Percentiles rank a stretch among this genome's conserved stretches.
Conservation (phyloP, 176 grass and related monocot genomes). For the Secale cereale region DNA sequence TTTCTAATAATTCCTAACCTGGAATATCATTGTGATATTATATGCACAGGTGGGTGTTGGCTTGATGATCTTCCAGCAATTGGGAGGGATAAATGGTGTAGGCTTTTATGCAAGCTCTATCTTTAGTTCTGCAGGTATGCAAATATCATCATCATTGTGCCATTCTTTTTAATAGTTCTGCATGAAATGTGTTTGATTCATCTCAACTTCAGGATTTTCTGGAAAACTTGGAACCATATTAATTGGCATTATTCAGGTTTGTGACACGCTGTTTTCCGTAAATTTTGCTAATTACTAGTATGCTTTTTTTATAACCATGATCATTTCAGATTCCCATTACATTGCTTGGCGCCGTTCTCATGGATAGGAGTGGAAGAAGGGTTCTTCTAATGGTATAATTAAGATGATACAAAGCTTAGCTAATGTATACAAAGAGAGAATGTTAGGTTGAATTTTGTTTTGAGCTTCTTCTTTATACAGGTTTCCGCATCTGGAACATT, state of each 20-base stretch:
- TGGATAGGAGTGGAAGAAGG: conserved; percentile 78
- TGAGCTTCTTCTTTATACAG: conserved; percentile 44
- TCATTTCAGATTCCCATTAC: conserved; percentile 73
- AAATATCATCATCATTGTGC: background rate
- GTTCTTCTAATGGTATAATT: conserved; percentile 77
- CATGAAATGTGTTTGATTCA: conserved; percentile 18
- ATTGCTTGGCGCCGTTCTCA: conserved; percentile 61
- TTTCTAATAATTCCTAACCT: background rate
- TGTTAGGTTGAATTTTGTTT: conserved; percentile 23
- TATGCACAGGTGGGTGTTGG: conserved; percentile 56
- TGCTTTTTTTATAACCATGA: conserved; percentile 38
- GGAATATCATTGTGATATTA: conserved; percentile 1
- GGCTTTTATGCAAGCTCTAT: conserved; percentile 66
- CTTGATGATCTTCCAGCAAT: conserved; percentile 70
- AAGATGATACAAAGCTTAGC: conserved; percentile 25
- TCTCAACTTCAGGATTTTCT: conserved; percentile 53
- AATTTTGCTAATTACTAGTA: conserved; percentile 9
- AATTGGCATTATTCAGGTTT: conserved; percentile 69
- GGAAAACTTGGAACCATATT: conserved; percentile 60
- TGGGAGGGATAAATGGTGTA: conserved; percentile 70
- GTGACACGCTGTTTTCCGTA: conserved; percentile 1
- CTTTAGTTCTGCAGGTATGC: conserved; percentile 59
- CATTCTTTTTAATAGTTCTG: conserved; percentile 23
- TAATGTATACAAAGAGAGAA: conserved; percentile 25
- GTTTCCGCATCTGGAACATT: conserved; percentile 76